Evolutionary conservation across 352 stramenopile species (phyloP), one percentile per base, ranked within the genome.

Genomic region (Globisporangium nodosum): DNA sequence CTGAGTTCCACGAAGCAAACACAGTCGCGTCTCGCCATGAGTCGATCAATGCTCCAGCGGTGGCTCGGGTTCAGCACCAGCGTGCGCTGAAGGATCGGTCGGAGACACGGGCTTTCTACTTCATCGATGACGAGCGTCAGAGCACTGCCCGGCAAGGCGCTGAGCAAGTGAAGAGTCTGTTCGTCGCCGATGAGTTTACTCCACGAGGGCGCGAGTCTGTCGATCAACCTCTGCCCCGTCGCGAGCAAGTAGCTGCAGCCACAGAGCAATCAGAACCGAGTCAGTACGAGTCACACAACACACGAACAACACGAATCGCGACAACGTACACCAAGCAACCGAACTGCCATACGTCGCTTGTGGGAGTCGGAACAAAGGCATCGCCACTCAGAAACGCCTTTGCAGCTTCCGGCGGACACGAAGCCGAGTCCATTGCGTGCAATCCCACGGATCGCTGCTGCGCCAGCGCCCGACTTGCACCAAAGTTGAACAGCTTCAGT

Each of bases 271-370:
- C 18, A 49, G n/a, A 37, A 11, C 7, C n/a, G 3, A 20, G n/a
- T 49, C 13, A 33, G 16, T 18, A 57, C 8, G 11, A 33, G 3
- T 24, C 6, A 50, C 0, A 39, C 27, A n/a, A 52, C 1, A 49
- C 35, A 18, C 35, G 58, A 47, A 5, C 12, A 40, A 8, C 4
- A 48, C 24, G 15, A 18, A 18, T 6, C 18, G 8, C 16, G 13
- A 53, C 46, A 27, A 67, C 75, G 39, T 77, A 91, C 81, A 88
- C 68, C 48, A 86, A 63, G 47, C 81, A 91, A 5, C 81, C 81
- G 33, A 91, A 85, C 42, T 91, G 81, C 81, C 81, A 91, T 37
- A 89, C 73, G 64, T 91, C 81, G 5, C 75, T 83, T 3, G 65
- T 64, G 20, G 62, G 54, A 0, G 75, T 89, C 6, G 78, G 75